Conservation (phyloP, 805 yeast species). For the Candida khao-thaluensis region DNA sequence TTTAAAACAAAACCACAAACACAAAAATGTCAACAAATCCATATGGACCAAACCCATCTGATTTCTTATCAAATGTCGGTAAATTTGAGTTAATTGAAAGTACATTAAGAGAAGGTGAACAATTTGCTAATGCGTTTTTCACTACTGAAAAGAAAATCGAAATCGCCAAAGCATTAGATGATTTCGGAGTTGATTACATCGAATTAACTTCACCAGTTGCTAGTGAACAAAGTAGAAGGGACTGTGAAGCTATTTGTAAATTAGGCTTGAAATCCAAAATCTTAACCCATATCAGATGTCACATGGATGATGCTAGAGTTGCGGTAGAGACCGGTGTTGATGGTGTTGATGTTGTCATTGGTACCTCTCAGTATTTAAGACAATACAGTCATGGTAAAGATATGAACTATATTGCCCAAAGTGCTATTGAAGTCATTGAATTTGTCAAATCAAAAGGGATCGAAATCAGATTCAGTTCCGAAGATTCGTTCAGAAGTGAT, state of each 20-base stretch:
- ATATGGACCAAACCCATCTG: slow-evolving; percentile 94
- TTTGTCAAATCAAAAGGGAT: slow-evolving; percentile 95
- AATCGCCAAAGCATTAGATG: slow-evolving; percentile 95
- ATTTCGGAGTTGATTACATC: slow-evolving; percentile 96
- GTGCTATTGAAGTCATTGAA: slow-evolving; percentile 95
- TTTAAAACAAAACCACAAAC: no score
- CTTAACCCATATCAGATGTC: slow-evolving; percentile 95
- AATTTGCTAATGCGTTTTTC: slow-evolving; percentile 96
- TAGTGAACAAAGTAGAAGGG: slow-evolving; percentile 85
- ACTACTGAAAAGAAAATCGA: slow-evolving; percentile 92
- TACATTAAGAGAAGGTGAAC: slow-evolving; percentile 97
- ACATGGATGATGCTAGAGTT: slow-evolving; percentile 96
- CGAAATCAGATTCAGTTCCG: slow-evolving; percentile 94
- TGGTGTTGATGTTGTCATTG: slow-evolving; percentile 98
- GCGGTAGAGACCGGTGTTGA: slow-evolving; percentile 99
- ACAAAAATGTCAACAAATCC: slow-evolving; percentile 52
- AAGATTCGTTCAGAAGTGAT: slow-evolving; percentile 96
- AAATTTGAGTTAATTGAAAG: slow-evolving; percentile 91
- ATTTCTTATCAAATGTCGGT: slow-evolving; percentile 83
- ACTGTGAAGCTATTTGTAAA: slow-evolving; percentile 98
- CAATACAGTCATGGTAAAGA: slow-evolving; percentile 97
- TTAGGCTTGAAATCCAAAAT: slow-evolving; percentile 94
- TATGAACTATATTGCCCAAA: slow-evolving; percentile 94
- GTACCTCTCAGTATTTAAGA: slow-evolving; percentile 93
- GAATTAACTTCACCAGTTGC: slow-evolving; percentile 98